Evolutionary conservation across 352 stramenopile species (phyloP).

Genomic region (Poterioochromonas sp.): DNA sequence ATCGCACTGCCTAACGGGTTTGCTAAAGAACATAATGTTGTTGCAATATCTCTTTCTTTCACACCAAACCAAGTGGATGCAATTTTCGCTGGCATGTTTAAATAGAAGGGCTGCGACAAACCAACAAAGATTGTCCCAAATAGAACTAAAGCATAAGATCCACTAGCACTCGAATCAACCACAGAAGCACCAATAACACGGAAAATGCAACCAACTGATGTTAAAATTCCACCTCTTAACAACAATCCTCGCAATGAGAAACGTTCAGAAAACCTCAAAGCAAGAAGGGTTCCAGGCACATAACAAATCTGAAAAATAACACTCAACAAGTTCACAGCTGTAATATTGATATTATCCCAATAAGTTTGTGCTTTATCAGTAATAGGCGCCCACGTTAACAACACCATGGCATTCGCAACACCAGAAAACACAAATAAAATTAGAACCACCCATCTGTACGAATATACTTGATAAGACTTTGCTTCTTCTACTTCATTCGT

Average conservation of each 20-base stretch:
- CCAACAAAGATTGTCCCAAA: slow-evolving; percentile 40
- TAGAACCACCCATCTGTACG: not conserved
- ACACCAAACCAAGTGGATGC: slow-evolving; percentile 41
- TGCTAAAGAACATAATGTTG: slow-evolving; percentile 34
- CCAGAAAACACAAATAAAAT: not conserved
- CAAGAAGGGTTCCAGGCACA: slow-evolving; percentile 1
- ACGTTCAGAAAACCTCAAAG: not conserved
- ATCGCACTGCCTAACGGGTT: slow-evolving; percentile 46
- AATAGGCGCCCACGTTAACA: slow-evolving; percentile 20
- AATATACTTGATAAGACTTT: slow-evolving; percentile 24
- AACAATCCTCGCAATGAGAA: not conserved
- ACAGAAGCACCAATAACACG: not conserved
- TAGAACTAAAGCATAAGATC: slow-evolving; percentile 39
- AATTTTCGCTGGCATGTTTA: slow-evolving; percentile 42
- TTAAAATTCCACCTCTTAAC: not conserved
- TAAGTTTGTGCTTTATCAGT: slow-evolving; percentile 22
- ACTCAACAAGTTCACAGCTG: slow-evolving; percentile 7
- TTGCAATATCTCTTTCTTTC: slow-evolving; percentile 43
- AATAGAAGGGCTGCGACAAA: slow-evolving; percentile 44
- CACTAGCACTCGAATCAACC: not conserved
- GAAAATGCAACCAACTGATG: not conserved
- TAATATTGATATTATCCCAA: slow-evolving; percentile 18
- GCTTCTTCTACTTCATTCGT: no score
- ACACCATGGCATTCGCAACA: slow-evolving; percentile 17
- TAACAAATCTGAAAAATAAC: slow-evolving; percentile 26